A percentile compares a stretch with the other conserved stretches of the same genome.
phyloP scores from a whole-genome alignment of 2,329 filamentous ascomycete species.

The Colletotrichum acutatum region DNA sequence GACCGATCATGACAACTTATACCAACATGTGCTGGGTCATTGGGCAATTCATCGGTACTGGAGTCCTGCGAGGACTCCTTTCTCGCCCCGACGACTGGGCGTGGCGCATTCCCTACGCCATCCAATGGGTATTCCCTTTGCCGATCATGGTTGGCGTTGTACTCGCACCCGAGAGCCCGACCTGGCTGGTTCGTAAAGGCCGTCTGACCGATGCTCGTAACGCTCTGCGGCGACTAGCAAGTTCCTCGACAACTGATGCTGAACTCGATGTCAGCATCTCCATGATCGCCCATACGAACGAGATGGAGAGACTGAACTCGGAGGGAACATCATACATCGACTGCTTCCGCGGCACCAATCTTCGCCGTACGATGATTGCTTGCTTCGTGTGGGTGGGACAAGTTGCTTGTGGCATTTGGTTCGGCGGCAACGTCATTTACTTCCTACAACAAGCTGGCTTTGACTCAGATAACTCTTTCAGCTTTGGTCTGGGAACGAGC shows the following conservation, averaged over 20 bases:
- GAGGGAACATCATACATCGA: conserved; percentile 12
- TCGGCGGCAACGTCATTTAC: not conserved
- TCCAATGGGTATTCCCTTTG: conserved; percentile 52
- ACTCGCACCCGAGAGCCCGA: not conserved
- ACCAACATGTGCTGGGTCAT: conserved; percentile 56
- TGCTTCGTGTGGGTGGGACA: not conserved
- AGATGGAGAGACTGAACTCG: not conserved
- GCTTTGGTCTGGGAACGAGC: not conserved
- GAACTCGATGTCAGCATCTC: not conserved
- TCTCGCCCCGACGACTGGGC: conserved; percentile 46
- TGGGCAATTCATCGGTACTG: conserved; percentile 51
- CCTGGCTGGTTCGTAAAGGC: not conserved
- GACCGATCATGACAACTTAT: conserved; percentile 47
- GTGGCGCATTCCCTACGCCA: conserved; percentile 51
- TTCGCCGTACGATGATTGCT: conserved; percentile 36
- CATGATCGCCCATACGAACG: conserved; percentile 44
- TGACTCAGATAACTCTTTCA: not conserved
- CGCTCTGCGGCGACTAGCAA: not conserved
- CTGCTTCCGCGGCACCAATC: conserved; percentile 37
- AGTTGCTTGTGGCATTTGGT: not conserved
- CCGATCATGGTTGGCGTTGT: conserved; percentile 35
- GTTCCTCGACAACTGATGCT: not conserved
- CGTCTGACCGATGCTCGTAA: not conserved
- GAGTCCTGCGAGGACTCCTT: conserved; percentile 47
- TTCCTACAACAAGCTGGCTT: not conserved